These are phyloP conservation scores for Phaeodactylum tricornutum DNA, from an alignment of 108 stramenopile genomes.

Conservation along the genomic window DNA sequence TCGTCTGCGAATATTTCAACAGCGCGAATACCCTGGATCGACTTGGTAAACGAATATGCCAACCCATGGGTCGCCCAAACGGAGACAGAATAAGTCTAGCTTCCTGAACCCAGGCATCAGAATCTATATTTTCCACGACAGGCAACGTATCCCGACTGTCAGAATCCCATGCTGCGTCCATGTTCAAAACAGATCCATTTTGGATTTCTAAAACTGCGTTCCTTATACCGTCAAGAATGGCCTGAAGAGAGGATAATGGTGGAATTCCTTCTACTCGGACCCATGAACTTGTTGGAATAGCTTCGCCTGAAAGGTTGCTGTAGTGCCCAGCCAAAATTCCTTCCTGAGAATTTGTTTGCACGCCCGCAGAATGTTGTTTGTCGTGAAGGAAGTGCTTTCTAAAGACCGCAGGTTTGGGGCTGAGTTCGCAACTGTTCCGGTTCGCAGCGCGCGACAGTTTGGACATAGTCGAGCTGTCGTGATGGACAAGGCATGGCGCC, in stretches of 20 bases:
- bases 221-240: slow-evolving; percentile 18
- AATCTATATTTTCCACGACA: neutral
- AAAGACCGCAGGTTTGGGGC: too few species aligned
- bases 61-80: slow-evolving; percentile 38
- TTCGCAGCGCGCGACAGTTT: too few species aligned
- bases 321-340: too few species aligned
- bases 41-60: slow-evolving; percentile 29
- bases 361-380: too few species aligned
- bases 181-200: slow-evolving; percentile 20
- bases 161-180: slow-evolving; percentile 31
- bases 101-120: slow-evolving; percentile 11
- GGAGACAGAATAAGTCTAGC: slow-evolving; percentile 31
- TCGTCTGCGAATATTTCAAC: slow-evolving; percentile 9
- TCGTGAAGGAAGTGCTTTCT: too few species aligned
- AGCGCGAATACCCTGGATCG: slow-evolving; percentile 30
- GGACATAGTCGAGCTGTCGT: too few species aligned
- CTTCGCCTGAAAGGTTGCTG: too few species aligned
- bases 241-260: slow-evolving; percentile 26
- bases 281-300: slow-evolving; percentile 28
- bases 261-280: slow-evolving; percentile 25
- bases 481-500: too few species aligned
- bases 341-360: too few species aligned
- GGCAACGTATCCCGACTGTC: neutral
- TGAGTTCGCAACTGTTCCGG: too few species aligned
- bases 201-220: slow-evolving; percentile 11